A percentile compares a stretch with the other conserved stretches of the same genome.
phyloP scores from a whole-genome alignment of 2,329 filamentous ascomycete species.

The Dothistroma pini region DNA sequence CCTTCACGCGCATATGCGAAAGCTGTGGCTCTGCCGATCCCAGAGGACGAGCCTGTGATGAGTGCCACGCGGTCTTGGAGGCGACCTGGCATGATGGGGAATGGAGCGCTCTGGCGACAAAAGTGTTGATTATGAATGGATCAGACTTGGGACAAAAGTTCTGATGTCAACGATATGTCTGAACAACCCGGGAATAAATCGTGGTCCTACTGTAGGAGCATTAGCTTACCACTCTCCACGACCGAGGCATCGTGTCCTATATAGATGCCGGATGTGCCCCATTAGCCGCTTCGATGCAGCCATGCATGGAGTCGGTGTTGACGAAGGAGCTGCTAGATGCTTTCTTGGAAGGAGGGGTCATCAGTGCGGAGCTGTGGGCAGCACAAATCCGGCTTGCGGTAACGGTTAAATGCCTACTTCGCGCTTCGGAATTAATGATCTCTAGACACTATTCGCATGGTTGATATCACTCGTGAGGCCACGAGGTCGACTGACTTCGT shows the following conservation, averaged over 20 bases:
- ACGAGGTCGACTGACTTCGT: too few species aligned
- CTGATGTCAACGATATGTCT: background rate
- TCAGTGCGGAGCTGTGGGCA: background rate
- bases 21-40: constrained; percentile 36
- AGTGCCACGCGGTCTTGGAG: constrained; percentile 29
- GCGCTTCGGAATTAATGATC: too few species aligned
- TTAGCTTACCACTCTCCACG: background rate
- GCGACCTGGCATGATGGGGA: constrained; percentile 23
- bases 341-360: background rate
- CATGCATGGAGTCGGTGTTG: background rate
- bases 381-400: background rate
- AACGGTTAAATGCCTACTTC: too few species aligned
- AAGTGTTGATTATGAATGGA: background rate
- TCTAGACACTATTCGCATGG: too few species aligned
- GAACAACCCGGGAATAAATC: background rate
- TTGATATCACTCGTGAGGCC: too few species aligned
- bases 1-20: constrained; percentile 33
- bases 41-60: constrained; percentile 35
- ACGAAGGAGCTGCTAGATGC: background rate
- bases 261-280: background rate
- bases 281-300: background rate
- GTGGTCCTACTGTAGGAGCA: background rate
- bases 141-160: background rate
- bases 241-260: background rate
- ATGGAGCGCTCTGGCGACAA: background rate